Percentiles rank a stretch among this genome's conserved stretches.
These are phyloP conservation scores for Alnus glutinosa DNA, from an alignment of 306 rosid genomes.

Conservation along the genomic window DNA sequence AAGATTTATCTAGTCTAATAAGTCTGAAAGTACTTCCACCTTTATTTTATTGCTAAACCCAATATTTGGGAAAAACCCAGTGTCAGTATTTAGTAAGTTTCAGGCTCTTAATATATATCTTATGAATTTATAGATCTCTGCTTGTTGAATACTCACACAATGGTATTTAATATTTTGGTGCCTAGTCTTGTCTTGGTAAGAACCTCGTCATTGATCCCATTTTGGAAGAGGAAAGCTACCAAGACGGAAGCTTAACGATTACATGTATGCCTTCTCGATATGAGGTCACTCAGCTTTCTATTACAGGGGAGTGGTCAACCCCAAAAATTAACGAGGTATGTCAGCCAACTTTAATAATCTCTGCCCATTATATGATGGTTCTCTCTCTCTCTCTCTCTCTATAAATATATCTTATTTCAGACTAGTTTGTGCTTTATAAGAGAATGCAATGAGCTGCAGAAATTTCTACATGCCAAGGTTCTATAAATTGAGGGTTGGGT, in stretches of 20 bases:
- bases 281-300: constrained; percentile 87
- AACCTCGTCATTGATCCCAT: constrained; percentile 83
- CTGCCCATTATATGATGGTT: neutral
- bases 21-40: neutral
- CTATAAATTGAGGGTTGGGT: neutral
- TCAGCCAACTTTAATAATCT: constrained; percentile 1
- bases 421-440: neutral
- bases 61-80: neutral
- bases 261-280: constrained; percentile 92
- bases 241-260: constrained; percentile 89
- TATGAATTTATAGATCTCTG: constrained; percentile 14
- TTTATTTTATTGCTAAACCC: neutral
- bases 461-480: neutral
- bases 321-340: constrained; percentile 55
- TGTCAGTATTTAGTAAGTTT: neutral
- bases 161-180: constrained; percentile 20
- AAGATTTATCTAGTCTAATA: too few relatives aligned
- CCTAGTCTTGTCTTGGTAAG: constrained; percentile 76
- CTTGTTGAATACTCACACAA: constrained; percentile 3
- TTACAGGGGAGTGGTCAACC: constrained; percentile 94
- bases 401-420: neutral
- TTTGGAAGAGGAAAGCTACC: constrained; percentile 86
- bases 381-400: neutral
- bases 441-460: neutral
- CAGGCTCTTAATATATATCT: neutral